Percentiles rank a stretch among this genome's conserved stretches.
phyloP scores from a whole-genome alignment of 768 basidiomycete species.

The Lepiota venenata region DNA sequence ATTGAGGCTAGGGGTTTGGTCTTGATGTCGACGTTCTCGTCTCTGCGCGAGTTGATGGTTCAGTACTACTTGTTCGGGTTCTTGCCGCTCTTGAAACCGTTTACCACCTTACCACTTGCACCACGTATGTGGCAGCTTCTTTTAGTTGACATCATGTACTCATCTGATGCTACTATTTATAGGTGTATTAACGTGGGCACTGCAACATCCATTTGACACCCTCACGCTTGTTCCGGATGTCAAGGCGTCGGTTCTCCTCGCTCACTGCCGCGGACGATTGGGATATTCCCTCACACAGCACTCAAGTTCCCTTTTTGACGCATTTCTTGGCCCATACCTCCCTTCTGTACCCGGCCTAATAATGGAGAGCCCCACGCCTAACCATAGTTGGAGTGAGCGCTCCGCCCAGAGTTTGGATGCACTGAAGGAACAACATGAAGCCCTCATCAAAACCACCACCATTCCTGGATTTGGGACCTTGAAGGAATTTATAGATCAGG shows the following conservation, averaged over 20 bases:
- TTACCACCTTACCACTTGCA: conserved; percentile 58
- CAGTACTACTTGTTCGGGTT: conserved; percentile 62
- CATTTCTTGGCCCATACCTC: conserved; percentile 59
- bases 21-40: conserved; percentile 44
- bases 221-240: conserved; percentile 55
- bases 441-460: conserved; percentile 39
- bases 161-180: background rate
- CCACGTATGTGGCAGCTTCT: conserved; percentile 45
- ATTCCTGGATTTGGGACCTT: conserved; percentile 40
- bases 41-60: conserved; percentile 55
- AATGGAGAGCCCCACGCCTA: conserved; percentile 31
- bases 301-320: conserved; percentile 63
- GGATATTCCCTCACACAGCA: conserved; percentile 72
- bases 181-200: conserved; percentile 54
- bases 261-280: conserved; percentile 69
- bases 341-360: conserved; percentile 33
- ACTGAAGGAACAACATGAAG: conserved; percentile 33
- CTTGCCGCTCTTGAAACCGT: conserved; percentile 69
- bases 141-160: background rate
- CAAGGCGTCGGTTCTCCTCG: conserved; percentile 65
- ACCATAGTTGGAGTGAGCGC: conserved; percentile 41
- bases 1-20: conserved; percentile 35
- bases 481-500: conserved; percentile 35
- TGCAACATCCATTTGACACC: conserved; percentile 62
- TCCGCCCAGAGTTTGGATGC: conserved; percentile 27